Evolutionary conservation across 805 yeast genomes (phyloP).

Genomic region (Suhomyces sp.): DNA sequence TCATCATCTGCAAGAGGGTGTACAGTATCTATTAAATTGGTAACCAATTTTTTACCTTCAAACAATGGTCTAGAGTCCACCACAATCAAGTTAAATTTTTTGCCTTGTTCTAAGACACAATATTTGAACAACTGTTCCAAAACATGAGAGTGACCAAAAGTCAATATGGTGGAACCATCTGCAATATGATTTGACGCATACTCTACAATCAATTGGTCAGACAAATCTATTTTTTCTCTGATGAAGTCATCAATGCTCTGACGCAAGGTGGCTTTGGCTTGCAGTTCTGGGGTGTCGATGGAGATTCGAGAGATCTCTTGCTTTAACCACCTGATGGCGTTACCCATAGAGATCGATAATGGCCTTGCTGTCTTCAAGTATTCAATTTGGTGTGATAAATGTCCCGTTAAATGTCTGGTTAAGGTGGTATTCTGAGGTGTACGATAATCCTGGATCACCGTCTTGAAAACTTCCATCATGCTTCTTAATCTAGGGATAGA

Average conservation of each 20-base stretch:
- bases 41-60: constrained; percentile 83
- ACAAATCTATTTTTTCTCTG: constrained; percentile 76
- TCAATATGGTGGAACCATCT: constrained; percentile 75
- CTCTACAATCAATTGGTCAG: constrained; percentile 79
- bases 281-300: constrained; percentile 64
- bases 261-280: constrained; percentile 64
- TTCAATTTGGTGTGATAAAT: constrained; percentile 89
- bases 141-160: constrained; percentile 87
- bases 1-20: too few relatives aligned
- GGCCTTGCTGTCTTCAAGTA: constrained; percentile 89
- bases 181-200: constrained; percentile 75
- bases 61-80: constrained; percentile 93
- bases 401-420: constrained; percentile 83
- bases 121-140: constrained; percentile 70
- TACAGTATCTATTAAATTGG: constrained; percentile 53
- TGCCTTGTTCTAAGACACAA: constrained; percentile 59
- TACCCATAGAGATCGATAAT: constrained; percentile 91
- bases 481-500: constrained; percentile 81
- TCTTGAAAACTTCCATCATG: constrained; percentile 81
- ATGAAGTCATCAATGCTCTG: constrained; percentile 77
- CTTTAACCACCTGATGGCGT: constrained; percentile 94
- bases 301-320: constrained; percentile 86
- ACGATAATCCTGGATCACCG: constrained; percentile 72
- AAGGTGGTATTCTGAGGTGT: constrained; percentile 86
- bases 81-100: constrained; percentile 72